These are phyloP conservation scores for Penicillium tannophilum DNA, from an alignment of 495 filamentous ascomycete genomes.

Conservation along the genomic window DNA sequence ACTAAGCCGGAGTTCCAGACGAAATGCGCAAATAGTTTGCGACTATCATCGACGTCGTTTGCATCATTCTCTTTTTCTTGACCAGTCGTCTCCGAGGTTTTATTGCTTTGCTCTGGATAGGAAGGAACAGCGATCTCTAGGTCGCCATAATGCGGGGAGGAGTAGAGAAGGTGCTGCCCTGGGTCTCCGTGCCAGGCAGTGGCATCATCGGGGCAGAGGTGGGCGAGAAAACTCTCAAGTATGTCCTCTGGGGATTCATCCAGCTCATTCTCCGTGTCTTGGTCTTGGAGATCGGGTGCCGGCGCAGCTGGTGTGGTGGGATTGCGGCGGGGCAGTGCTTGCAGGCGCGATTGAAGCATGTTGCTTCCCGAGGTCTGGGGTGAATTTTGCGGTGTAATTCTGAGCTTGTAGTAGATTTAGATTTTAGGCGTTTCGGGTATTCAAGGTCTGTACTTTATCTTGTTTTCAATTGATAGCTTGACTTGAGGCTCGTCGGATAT, in stretches of 20 bases:
- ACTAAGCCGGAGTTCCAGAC: slow-evolving; percentile 83
- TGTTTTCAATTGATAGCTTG: neutral
- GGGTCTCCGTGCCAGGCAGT: slow-evolving; percentile 75
- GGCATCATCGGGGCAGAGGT: slow-evolving; percentile 77
- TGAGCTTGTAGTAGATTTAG: neutral
- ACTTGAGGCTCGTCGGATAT: neutral
- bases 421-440: neutral
- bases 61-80: slow-evolving; percentile 17
- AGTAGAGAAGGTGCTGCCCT: slow-evolving; percentile 66
- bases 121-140: slow-evolving; percentile 49
- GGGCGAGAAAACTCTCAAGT: slow-evolving; percentile 60
- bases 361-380: neutral
- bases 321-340: slow-evolving; percentile 34
- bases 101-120: slow-evolving; percentile 34
- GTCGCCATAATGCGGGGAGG: slow-evolving; percentile 58
- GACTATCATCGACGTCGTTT: slow-evolving; percentile 51
- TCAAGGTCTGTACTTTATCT: neutral
- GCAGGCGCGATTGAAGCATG: slow-evolving; percentile 39
- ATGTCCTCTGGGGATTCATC: slow-evolving; percentile 61
- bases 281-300: slow-evolving; percentile 18
- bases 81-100: slow-evolving; percentile 20
- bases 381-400: neutral
- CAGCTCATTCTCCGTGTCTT: slow-evolving; percentile 7
- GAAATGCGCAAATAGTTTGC: slow-evolving; percentile 76
- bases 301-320: slow-evolving; percentile 15